phyloP scores from a whole-genome alignment of 2,329 filamentous ascomycete species.

The Colletotrichum musicola region DNA sequence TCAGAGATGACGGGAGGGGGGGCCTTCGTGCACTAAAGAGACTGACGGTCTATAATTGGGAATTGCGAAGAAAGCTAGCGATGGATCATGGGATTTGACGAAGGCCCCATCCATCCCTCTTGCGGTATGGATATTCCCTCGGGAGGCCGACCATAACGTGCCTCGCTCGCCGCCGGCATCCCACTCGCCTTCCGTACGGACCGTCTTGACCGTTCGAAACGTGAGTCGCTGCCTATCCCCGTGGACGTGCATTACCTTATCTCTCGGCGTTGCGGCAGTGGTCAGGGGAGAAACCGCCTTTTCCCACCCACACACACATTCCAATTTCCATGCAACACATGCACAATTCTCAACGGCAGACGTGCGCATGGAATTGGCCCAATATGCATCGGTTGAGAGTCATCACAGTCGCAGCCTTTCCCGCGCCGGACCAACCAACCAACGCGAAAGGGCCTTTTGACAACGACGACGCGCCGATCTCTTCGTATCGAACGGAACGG shows the following conservation, averaged over 20 bases:
- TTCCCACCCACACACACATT: not conserved
- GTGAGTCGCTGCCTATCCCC: not conserved
- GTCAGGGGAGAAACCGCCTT: not conserved
- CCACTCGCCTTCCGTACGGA: not conserved
- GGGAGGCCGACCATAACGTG: not conserved
- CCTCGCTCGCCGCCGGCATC: not conserved
- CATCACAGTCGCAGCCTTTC: not conserved
- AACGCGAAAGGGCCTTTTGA: not conserved
- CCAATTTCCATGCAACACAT: not conserved
- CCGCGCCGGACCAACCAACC: not conserved
- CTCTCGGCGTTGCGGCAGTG: not conserved
- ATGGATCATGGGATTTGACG: not conserved
- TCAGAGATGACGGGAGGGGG: not conserved
- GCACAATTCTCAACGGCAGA: not conserved
- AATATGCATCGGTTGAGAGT: too few species aligned
- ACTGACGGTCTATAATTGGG: not conserved
- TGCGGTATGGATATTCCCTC: not conserved
- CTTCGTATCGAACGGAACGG: constrained; percentile 14
- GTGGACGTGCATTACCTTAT: not conserved
- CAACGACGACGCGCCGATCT: not conserved
- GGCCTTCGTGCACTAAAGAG: not conserved
- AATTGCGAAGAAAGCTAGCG: not conserved
- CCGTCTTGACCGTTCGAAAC: not conserved
- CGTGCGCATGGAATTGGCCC: not conserved
- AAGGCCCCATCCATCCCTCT: not conserved